Percentiles rank a stretch among this genome's conserved stretches.
Evolutionary conservation across 2,329 filamentous ascomycete genomes (phyloP).

Genomic region (Penicillium sp.): DNA sequence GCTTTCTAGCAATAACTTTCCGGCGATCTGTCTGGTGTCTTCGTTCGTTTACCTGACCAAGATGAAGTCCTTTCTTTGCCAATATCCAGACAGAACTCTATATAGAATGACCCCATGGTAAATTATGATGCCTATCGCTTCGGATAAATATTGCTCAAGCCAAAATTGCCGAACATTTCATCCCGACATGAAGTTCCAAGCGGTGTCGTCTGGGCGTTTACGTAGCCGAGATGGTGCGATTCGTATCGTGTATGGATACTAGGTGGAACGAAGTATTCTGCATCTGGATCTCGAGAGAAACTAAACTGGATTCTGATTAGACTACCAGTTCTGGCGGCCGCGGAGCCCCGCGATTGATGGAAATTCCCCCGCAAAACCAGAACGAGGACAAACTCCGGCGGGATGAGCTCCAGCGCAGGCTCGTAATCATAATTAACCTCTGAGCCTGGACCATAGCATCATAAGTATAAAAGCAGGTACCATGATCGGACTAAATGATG

Average conservation of each 20-base stretch:
- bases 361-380: slow-evolving; percentile 9
- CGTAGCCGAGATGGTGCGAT: neutral
- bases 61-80: neutral
- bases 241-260: neutral
- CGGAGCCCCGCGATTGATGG: slow-evolving; percentile 4
- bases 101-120: neutral
- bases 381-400: slow-evolving; percentile 26
- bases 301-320: neutral
- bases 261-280: neutral
- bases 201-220: neutral
- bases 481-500: neutral
- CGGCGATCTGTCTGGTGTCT: no score
- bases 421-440: neutral
- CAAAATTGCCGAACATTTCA: neutral
- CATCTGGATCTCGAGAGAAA: neutral
- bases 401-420: slow-evolving; percentile 14
- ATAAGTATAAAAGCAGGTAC: neutral
- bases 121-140: neutral
- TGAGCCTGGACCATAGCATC: neutral
- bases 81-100: neutral
- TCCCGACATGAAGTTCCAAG: neutral
- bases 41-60: neutral
- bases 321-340: neutral
- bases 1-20: neutral
- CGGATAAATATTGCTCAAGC: neutral